Evolutionary conservation across 1,284 basidiomycete genomes (phyloP).

Genomic region (Ganoderma lucidum): DNA sequence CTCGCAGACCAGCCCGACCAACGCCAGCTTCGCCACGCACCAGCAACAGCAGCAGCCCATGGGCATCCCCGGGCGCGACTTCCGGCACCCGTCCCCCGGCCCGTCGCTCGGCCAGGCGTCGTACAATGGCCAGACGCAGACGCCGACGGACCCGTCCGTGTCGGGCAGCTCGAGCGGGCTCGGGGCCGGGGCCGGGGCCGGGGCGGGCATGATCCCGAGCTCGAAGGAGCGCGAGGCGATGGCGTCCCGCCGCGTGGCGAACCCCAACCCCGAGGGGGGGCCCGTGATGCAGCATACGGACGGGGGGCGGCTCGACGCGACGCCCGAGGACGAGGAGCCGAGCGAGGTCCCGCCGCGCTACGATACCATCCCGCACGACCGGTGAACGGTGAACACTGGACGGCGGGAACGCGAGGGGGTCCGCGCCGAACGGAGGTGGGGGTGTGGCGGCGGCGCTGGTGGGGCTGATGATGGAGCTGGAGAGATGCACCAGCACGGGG

Average conservation of each 20-base stretch:
- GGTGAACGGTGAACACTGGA: not conserved
- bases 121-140: slow-evolving; percentile 12
- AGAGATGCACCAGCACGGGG: not conserved
- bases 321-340: slow-evolving; percentile 35
- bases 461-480: not conserved
- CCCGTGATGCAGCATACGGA: slow-evolving; percentile 42
- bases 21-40: slow-evolving; percentile 21
- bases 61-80: slow-evolving; percentile 32
- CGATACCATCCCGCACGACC: slow-evolving; percentile 42
- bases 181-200: slow-evolving; percentile 1
- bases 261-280: slow-evolving; percentile 23
- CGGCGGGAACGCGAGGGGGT: too few species aligned
- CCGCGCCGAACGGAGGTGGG: not conserved
- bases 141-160: slow-evolving; percentile 22
- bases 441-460: not conserved
- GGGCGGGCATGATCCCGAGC: slow-evolving; percentile 34
- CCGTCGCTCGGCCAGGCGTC: slow-evolving; percentile 36
- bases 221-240: slow-evolving; percentile 45
- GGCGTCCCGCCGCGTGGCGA: slow-evolving; percentile 34
- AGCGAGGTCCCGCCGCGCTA: slow-evolving; percentile 46
- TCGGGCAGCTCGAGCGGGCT: slow-evolving; percentile 26
- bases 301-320: slow-evolving; percentile 38
- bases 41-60: slow-evolving; percentile 12
- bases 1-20: slow-evolving; percentile 20
- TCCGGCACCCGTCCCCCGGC: slow-evolving; percentile 39